A percentile compares a stretch with the other conserved stretches of the same genome.
These are phyloP conservation scores for Paxillus rubicundulus DNA, from an alignment of 768 basidiomycete species.

Conservation along the genomic window DNA sequence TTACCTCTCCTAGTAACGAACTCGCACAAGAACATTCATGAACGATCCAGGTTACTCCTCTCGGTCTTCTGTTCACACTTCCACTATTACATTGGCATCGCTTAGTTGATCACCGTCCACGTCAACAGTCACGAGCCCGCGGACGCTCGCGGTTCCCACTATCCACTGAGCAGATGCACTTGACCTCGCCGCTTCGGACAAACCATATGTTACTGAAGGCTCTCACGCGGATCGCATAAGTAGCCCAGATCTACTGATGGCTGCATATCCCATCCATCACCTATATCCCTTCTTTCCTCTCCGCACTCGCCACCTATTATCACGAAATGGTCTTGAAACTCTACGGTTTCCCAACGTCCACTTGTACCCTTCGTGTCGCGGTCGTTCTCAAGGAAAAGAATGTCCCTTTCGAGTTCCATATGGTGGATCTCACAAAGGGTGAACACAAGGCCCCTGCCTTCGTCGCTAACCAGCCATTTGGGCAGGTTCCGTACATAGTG, in stretches of 20 bases:
- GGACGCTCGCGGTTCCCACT: not conserved
- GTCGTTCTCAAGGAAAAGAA: conserved; percentile 51
- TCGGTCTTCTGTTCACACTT: conserved; percentile 1
- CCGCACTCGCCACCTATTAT: not conserved
- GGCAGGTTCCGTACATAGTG: conserved; percentile 41
- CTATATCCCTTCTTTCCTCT: not conserved
- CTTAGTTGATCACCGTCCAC: conserved; percentile 1
- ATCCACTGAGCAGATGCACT: not conserved
- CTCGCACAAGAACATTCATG: too few species aligned
- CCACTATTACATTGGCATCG: not conserved
- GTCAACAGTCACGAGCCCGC: not conserved
- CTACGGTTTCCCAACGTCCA: conserved; percentile 30
- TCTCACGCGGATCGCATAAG: conserved; percentile 13
- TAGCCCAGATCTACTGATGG: not conserved
- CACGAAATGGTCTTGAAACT: conserved; percentile 20
- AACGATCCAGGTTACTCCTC: not conserved
- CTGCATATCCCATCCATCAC: not conserved
- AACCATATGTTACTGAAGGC: not conserved
- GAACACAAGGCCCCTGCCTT: conserved; percentile 48
- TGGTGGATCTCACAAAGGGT: conserved; percentile 39
- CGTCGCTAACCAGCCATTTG: conserved; percentile 54
- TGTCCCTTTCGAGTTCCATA: conserved; percentile 50
- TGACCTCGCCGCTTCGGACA: not conserved
- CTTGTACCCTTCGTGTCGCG: conserved; percentile 52
- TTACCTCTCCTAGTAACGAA: too few species aligned